Evolutionary conservation across 768 basidiomycete species (phyloP).

Genomic region (Termitomyces sp.): DNA sequence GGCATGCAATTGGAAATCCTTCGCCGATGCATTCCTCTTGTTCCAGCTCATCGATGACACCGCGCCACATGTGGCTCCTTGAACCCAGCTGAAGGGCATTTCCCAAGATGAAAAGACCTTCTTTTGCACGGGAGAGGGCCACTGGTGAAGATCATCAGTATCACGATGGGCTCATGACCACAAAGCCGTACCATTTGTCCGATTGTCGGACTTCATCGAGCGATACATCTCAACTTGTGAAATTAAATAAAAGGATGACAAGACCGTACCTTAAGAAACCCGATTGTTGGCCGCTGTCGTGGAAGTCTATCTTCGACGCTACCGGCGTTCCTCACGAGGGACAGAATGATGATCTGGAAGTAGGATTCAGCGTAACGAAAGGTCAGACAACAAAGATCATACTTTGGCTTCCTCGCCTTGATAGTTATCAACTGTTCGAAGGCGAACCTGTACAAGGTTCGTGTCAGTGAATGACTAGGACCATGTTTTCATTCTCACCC

Average conservation of each 20-base stretch:
- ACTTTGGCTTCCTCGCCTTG: constrained; percentile 73
- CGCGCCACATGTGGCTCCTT: constrained; percentile 54
- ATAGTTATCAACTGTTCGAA: constrained; percentile 76
- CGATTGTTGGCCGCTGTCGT: constrained; percentile 43
- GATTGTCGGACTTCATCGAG: constrained; percentile 43
- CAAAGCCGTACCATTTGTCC: constrained; percentile 44
- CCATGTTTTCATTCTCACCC: constrained; percentile 32
- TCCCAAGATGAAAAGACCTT: constrained; percentile 73
- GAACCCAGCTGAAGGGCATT: constrained; percentile 53
- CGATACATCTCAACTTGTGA: not conserved
- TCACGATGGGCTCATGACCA: no score
- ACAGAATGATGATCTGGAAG: constrained; percentile 62
- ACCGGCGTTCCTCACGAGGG: constrained; percentile 70
- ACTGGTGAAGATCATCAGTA: constrained; percentile 32
- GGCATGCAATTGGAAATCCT: constrained; percentile 55
- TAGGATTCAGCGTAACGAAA: not conserved
- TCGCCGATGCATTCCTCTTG: constrained; percentile 40
- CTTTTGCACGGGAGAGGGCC: constrained; percentile 68
- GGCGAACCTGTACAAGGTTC: constrained; percentile 41
- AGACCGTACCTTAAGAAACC: constrained; percentile 62
- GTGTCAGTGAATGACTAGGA: not conserved
- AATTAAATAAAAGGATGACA: not conserved
- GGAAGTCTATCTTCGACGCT: constrained; percentile 30
- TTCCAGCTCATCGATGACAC: constrained; percentile 55
- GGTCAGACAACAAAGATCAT: not conserved